Evolutionary conservation across 768 basidiomycete genomes (phyloP).

Genomic region (Panus rudis): DNA sequence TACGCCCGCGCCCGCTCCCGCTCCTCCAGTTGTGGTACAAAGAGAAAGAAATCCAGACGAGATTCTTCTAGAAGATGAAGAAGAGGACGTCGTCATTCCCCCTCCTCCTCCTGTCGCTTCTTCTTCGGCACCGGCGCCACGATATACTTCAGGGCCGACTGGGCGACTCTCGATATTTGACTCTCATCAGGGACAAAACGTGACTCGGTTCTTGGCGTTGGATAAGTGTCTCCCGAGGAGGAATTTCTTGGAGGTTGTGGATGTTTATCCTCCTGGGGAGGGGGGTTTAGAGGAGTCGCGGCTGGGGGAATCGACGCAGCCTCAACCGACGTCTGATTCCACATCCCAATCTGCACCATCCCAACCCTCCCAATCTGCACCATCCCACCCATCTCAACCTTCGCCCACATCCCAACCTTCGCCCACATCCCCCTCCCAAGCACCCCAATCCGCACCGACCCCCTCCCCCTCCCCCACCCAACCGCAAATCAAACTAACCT

Average conservation of each 20-base stretch:
- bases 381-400: conserved; percentile 43
- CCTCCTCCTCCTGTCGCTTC: conserved; percentile 27
- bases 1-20: too few species aligned
- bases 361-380: background rate
- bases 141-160: background rate
- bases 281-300: too few species aligned
- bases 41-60: conserved; percentile 58
- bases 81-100: conserved; percentile 36
- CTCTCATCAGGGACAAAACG: too few species aligned
- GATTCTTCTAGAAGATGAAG: conserved; percentile 39
- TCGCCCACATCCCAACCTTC: conserved; percentile 7
- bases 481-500: conserved; percentile 51
- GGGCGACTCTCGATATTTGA: too few species aligned
- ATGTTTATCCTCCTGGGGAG: too few species aligned
- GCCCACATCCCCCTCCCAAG: background rate
- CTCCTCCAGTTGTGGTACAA: conserved; percentile 1
- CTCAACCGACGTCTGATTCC: too few species aligned
- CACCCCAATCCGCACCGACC: conserved; percentile 1
- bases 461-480: too few species aligned
- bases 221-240: conserved; percentile 75
- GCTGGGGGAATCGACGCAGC: too few species aligned
- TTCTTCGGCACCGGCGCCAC: conserved; percentile 18
- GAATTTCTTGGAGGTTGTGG: conserved; percentile 87
- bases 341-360: background rate
- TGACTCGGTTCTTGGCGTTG: conserved; percentile 81